Evolutionary conservation across 352 stramenopile species (phyloP), one percentile per base, ranked within the genome.

Genomic region (Salisapilia sapeloensis): DNA sequence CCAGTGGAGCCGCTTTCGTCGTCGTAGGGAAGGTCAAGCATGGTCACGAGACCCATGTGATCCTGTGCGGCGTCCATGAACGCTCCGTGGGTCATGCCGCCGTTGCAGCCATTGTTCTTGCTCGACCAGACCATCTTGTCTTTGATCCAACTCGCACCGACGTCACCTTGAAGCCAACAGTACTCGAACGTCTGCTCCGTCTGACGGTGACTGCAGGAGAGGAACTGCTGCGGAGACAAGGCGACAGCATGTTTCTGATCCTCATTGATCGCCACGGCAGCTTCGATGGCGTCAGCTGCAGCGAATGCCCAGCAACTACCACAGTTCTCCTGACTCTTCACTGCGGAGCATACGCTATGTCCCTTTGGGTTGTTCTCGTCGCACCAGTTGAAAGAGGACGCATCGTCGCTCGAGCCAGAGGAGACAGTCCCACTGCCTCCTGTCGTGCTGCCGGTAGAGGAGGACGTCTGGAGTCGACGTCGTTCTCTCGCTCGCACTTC

Each of bases 301-400:
- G 66, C 70, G 21, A 86, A 86, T 2, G 70, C 64, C 70, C 70
- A 86, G 43, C 70, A 86, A 40, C 61, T 80, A n/a, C 70, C 70
- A 35, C 70, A 86, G 32, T 76, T 79, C 24, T 77, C 50, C 42
- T 86, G 70, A 34, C 70, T 83, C 48, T 86, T 86, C n/a, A 83
- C 60, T 6, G 52, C 56, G 23, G 66, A 63, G 37, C 70, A 86
- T 23, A 86, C 63, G 35, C 48, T 80, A 37, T 58, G 60, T 23
- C 43, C 50, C 28, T 75, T 51, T 5, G 70, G 59, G 46, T 86
- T 86, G 30, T 66, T 42, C 13, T 43, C 60, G 16, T 52, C 62
- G 48, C 70, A 86, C 70, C 70, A 86, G 35, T 86, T 80, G 38
- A 79, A 58, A 4, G 36, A 32, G 5, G 36, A 15, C 14, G 20